Evolutionary conservation across 306 rosid species (phyloP).

Genomic region (Vigna reflexopilosa): DNA sequence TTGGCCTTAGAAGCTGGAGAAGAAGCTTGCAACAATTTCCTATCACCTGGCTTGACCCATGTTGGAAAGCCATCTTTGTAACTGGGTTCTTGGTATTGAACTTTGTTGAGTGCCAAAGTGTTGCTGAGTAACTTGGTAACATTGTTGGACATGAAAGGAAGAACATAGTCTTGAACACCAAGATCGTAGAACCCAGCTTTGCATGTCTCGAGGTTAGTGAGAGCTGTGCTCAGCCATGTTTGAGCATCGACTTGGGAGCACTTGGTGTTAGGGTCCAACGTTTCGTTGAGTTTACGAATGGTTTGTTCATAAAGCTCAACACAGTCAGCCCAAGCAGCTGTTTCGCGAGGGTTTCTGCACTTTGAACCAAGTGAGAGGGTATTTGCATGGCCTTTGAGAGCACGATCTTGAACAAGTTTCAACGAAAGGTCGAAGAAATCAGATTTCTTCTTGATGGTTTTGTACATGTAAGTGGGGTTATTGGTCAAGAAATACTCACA

Average conservation of each 20-base stretch:
- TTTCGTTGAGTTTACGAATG: slow-evolving; percentile 53
- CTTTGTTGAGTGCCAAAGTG: slow-evolving; percentile 64
- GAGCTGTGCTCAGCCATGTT: slow-evolving; percentile 73
- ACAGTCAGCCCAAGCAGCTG: slow-evolving; percentile 71
- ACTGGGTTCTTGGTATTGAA: slow-evolving; percentile 31
- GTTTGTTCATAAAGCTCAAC: slow-evolving; percentile 65
- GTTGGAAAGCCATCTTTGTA: slow-evolving; percentile 58
- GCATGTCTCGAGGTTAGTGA: slow-evolving; percentile 74
- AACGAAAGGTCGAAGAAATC: slow-evolving; percentile 62
- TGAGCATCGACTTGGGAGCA: slow-evolving; percentile 60
- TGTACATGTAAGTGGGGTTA: slow-evolving; percentile 6
- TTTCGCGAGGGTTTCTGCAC: slow-evolving; percentile 51
- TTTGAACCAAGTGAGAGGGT: slow-evolving; percentile 52
- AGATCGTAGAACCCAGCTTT: slow-evolving; percentile 59
- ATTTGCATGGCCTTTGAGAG: slow-evolving; percentile 53
- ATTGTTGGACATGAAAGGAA: slow-evolving; percentile 61
- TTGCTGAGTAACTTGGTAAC: slow-evolving; percentile 68
- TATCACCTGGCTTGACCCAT: slow-evolving; percentile 73
- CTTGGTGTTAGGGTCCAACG: slow-evolving; percentile 46
- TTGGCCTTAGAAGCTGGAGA: slow-evolving; percentile 55
- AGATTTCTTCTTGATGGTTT: slow-evolving; percentile 53
- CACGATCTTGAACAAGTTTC: slow-evolving; percentile 59
- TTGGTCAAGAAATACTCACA: slow-evolving; percentile 62
- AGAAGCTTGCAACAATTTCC: slow-evolving; percentile 64
- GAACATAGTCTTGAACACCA: slow-evolving; percentile 50